Conservation (phyloP, 176 grass and related monocot genomes). For the Elymus sibiricus region DNA sequence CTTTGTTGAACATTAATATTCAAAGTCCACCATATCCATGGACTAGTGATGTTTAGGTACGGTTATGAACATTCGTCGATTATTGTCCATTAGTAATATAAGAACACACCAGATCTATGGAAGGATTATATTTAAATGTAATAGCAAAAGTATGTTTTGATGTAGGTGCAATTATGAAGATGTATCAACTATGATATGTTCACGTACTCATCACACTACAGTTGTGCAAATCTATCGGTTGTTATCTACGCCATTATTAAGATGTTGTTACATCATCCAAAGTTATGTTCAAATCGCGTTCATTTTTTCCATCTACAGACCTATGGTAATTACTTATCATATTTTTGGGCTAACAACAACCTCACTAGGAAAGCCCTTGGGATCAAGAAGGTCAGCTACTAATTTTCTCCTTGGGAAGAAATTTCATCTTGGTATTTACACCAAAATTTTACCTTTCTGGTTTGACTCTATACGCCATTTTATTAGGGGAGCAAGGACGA, state of each 20-base stretch:
- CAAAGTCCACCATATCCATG: background rate
- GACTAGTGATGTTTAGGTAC: background rate
- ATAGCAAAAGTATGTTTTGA: no score
- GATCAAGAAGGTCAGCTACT: slow-evolving; percentile 20
- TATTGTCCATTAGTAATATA: background rate
- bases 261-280: no score
- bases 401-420: background rate
- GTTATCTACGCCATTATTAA: background rate
- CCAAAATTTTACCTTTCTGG: background rate
- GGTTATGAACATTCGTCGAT: background rate
- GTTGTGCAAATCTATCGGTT: background rate
- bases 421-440: background rate
- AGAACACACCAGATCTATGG: no score
- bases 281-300: background rate
- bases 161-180: background rate
- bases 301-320: slow-evolving; percentile 10
- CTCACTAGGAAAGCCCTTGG: slow-evolving; percentile 12
- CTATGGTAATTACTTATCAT: slow-evolving; percentile 37
- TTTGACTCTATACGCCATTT: background rate
- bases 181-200: background rate
- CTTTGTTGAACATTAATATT: background rate
- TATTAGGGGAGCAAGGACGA: slow-evolving; percentile 43
- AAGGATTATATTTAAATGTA: no score
- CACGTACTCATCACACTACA: background rate
- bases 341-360: slow-evolving; percentile 51